Conservation (phyloP, 768 basidiomycete species). For the Naganishia antarctica region DNA sequence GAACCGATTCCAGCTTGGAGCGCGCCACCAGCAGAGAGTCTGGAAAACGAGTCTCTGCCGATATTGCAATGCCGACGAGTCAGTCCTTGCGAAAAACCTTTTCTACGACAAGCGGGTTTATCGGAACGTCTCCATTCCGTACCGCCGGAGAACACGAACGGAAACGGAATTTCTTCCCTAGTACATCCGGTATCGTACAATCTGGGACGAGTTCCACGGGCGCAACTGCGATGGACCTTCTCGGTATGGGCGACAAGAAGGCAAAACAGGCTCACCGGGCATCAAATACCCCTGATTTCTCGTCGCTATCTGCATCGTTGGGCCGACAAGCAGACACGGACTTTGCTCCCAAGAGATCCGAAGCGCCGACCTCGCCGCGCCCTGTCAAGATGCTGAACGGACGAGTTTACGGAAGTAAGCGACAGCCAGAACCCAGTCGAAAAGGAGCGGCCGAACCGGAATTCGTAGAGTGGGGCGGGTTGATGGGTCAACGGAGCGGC, state of each 20-base stretch:
- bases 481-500: conserved; percentile 49
- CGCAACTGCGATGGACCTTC: conserved; percentile 16
- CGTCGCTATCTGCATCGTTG: conserved; percentile 32
- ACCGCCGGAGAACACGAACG: conserved; percentile 40
- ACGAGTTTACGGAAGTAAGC: conserved; percentile 63
- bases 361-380: conserved; percentile 21
- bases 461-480: conserved; percentile 80
- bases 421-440: conserved; percentile 34
- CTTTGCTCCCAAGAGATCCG: conserved; percentile 13
- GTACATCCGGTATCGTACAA: conserved; percentile 23
- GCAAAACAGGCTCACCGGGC: conserved; percentile 29
- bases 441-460: conserved; percentile 58
- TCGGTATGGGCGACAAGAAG: conserved; percentile 22
- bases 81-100: conserved; percentile 45
- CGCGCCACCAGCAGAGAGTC: neutral
- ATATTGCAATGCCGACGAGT: conserved; percentile 7
- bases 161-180: conserved; percentile 34
- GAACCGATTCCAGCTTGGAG: neutral
- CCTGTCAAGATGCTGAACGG: conserved; percentile 68
- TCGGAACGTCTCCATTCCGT: conserved; percentile 45
- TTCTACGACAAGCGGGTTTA: conserved; percentile 45
- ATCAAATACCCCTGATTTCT: conserved; percentile 38
- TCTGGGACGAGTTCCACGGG: neutral
- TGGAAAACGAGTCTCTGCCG: conserved; percentile 11
- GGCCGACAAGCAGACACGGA: conserved; percentile 52